Percentiles rank a stretch among this genome's conserved stretches.
Evolutionary conservation across 768 basidiomycete species (phyloP).

Genomic region (Lactarius hengduanensis): DNA sequence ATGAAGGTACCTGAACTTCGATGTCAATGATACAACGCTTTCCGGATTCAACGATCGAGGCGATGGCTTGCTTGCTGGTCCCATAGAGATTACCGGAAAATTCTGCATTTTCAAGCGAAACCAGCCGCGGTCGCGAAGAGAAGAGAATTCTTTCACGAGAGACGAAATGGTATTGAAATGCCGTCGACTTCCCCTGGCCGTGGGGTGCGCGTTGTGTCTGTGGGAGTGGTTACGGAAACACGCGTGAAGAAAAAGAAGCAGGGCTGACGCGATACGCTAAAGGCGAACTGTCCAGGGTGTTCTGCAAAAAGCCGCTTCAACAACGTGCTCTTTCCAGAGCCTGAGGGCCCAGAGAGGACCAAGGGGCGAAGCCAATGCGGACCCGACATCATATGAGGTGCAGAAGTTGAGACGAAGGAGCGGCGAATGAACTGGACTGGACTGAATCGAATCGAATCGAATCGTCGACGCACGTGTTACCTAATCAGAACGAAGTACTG

Average conservation of each 20-base stretch:
- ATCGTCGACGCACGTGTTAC: not conserved
- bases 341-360: conserved; percentile 87
- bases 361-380: conserved; percentile 65
- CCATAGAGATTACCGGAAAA: conserved; percentile 93
- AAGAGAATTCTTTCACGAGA: conserved; percentile 64
- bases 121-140: conserved; percentile 65
- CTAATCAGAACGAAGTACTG: not conserved
- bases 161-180: conserved; percentile 85
- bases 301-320: conserved; percentile 77
- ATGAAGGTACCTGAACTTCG: conserved; percentile 75
- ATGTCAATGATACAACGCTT: conserved; percentile 92
- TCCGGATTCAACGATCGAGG: conserved; percentile 62
- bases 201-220: conserved; percentile 88
- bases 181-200: conserved; percentile 82
- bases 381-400: conserved; percentile 32
- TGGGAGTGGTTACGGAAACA: conserved; percentile 18
- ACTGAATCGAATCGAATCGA: not conserved
- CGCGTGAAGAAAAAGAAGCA: conserved; percentile 2
- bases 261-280: conserved; percentile 82
- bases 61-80: conserved; percentile 80
- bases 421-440: conserved; percentile 4
- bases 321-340: conserved; percentile 93
- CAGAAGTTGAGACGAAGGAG: not conserved
- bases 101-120: conserved; percentile 93
- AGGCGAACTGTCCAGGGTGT: conserved; percentile 83